Conservation (phyloP, 768 basidiomycete species). For the Psilocybe tampanensis region DNA sequence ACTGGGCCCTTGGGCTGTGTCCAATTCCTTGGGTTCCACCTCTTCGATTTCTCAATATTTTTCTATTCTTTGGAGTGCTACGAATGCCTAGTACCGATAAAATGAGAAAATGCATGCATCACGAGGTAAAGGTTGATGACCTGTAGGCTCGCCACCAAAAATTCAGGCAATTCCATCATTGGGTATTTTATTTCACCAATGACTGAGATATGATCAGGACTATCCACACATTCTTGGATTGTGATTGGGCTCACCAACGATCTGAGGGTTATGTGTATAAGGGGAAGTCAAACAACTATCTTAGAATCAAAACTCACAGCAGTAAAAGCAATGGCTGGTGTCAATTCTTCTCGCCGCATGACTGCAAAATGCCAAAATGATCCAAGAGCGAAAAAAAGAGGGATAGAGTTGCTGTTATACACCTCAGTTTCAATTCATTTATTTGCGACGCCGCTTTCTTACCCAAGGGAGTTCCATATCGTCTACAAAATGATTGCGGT, state of each 20-base stretch:
- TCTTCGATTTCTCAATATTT: slow-evolving; percentile 81
- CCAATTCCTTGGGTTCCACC: slow-evolving; percentile 61
- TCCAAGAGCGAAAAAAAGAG: slow-evolving; percentile 60
- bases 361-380: slow-evolving; percentile 77
- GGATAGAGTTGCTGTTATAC: slow-evolving; percentile 58
- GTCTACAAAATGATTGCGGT: neutral
- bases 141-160: slow-evolving; percentile 87
- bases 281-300: neutral
- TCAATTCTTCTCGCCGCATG: slow-evolving; percentile 64
- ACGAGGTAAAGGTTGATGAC: slow-evolving; percentile 30
- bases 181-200: slow-evolving; percentile 89
- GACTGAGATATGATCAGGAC: slow-evolving; percentile 42
- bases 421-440: neutral
- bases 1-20: no score
- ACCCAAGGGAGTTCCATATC: slow-evolving; percentile 11
- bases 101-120: neutral
- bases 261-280: slow-evolving; percentile 1
- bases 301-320: slow-evolving; percentile 33
- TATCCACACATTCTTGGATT: neutral
- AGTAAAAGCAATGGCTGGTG: slow-evolving; percentile 86
- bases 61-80: slow-evolving; percentile 90
- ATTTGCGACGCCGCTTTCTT: neutral
- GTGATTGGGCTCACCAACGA: slow-evolving; percentile 9
- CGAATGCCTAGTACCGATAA: slow-evolving; percentile 54
- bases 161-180: slow-evolving; percentile 86